phyloP scores from a whole-genome alignment of 2,329 filamentous ascomycete species.

The Didymella lethalis region DNA sequence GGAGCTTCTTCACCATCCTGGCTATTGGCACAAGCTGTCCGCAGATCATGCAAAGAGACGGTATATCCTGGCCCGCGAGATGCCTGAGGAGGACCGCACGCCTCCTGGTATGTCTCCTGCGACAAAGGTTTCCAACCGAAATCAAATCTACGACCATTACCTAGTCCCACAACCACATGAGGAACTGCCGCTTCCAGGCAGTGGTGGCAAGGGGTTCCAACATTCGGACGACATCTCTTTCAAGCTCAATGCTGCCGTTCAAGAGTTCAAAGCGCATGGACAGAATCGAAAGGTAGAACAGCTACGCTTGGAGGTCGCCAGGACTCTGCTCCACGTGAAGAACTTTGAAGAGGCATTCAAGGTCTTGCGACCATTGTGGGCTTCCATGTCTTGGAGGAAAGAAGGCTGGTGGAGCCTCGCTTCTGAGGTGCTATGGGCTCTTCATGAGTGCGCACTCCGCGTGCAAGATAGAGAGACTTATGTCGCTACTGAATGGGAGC shows the following conservation, averaged over 20 bases:
- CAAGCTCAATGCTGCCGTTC: constrained; percentile 57
- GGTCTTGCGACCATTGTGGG: constrained; percentile 63
- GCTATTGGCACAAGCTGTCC: constrained; percentile 67
- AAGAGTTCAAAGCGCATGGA: constrained; percentile 60
- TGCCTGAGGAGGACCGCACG: constrained; percentile 66
- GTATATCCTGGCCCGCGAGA: constrained; percentile 60
- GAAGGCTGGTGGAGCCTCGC: constrained; percentile 68
- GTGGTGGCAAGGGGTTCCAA: constrained; percentile 54
- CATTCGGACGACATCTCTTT: constrained; percentile 61
- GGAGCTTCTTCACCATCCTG: constrained; percentile 67
- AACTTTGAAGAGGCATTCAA: constrained; percentile 61
- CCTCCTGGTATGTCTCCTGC: constrained; percentile 64
- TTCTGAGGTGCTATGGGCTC: constrained; percentile 60
- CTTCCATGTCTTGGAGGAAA: constrained; percentile 64
- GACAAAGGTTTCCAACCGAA: constrained; percentile 62
- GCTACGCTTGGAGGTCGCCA: constrained; percentile 63
- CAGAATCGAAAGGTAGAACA: constrained; percentile 64
- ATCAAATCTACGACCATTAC: constrained; percentile 66
- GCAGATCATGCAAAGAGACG: constrained; percentile 61
- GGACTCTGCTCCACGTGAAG: constrained; percentile 60
- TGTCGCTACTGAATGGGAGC: constrained; percentile 65
- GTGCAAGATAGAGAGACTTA: constrained; percentile 58
- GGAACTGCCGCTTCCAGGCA: constrained; percentile 58
- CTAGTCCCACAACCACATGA: constrained; percentile 66
- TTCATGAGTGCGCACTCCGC: constrained; percentile 62